These are phyloP conservation scores for Paratinospora sagittata DNA, from an alignment of 164 flowering plant genomes.

Conservation along the genomic window DNA sequence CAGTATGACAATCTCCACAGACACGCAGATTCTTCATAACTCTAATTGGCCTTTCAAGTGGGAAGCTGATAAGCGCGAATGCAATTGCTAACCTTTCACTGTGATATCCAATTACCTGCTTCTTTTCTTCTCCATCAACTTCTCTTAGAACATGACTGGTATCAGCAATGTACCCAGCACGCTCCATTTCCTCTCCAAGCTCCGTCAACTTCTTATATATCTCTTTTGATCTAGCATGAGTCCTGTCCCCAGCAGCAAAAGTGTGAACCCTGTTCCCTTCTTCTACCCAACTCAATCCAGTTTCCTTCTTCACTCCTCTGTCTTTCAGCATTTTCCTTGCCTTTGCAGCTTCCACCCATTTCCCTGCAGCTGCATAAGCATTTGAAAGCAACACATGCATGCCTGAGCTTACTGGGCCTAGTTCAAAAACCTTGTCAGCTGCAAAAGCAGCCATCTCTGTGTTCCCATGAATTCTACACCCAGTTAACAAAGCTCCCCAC, in stretches of 20 bases:
- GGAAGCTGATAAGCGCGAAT: constrained; percentile 69
- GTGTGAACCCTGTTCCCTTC: constrained; percentile 76
- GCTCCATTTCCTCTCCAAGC: constrained; percentile 61
- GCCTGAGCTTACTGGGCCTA: constrained; percentile 64
- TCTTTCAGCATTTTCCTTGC: constrained; percentile 79
- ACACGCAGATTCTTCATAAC: constrained; percentile 93
- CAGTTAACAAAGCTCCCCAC: constrained; percentile 90
- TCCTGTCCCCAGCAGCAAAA: constrained; percentile 68
- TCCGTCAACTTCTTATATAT: constrained; percentile 73
- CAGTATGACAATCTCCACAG: constrained; percentile 88
- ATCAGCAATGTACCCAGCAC: constrained; percentile 72
- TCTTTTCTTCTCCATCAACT: constrained; percentile 67
- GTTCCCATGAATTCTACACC: constrained; percentile 65
- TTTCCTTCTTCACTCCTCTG: constrained; percentile 76
- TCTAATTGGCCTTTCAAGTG: constrained; percentile 60
- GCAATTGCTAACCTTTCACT: constrained; percentile 92
- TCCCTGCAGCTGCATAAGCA: constrained; percentile 89
- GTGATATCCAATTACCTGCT: constrained; percentile 56
- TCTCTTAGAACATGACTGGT: constrained; percentile 60
- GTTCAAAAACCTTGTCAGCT: constrained; percentile 67
- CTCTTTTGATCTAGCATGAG: constrained; percentile 40
- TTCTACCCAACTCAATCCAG: constrained; percentile 97
- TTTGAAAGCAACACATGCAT: constrained; percentile 62
- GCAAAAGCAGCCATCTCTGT: constrained; percentile 76
- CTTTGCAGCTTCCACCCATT: constrained; percentile 74